These are phyloP conservation scores for Sindora glabra DNA, from an alignment of 306 rosid genomes.

Conservation along the genomic window DNA sequence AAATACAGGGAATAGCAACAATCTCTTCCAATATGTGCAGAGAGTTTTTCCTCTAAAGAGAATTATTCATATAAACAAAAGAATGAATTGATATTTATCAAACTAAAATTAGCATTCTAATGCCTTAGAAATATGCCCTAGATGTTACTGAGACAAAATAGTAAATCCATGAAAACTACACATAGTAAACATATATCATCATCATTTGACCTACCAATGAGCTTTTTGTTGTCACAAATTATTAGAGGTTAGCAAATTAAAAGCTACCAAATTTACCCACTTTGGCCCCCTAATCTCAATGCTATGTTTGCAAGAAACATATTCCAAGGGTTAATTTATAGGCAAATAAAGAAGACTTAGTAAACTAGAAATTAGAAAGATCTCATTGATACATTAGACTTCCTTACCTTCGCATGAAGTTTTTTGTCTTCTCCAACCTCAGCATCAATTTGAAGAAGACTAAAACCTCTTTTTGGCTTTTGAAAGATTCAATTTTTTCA, in stretches of 20 bases:
- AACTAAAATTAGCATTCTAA: constrained; percentile 28
- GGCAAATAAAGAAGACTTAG: neutral
- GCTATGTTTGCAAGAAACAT: constrained; percentile 40
- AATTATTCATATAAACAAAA: constrained; percentile 38
- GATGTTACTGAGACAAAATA: constrained; percentile 14
- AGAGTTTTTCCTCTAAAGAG: neutral
- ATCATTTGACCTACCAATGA: constrained; percentile 4
- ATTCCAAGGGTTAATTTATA: neutral
- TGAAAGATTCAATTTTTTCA: too few relatives aligned
- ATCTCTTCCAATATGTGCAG: neutral
- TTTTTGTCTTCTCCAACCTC: too few relatives aligned
- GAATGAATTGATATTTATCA: constrained; percentile 34
- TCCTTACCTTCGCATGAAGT: too few relatives aligned
- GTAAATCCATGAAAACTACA: constrained; percentile 14
- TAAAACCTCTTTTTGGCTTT: too few relatives aligned
- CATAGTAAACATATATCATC: constrained; percentile 6
- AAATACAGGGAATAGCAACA: constrained; percentile 11
- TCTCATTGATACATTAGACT: too few relatives aligned
- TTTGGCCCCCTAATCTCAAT: constrained; percentile 17
- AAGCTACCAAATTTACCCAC: constrained; percentile 1
- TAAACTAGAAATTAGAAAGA: neutral
- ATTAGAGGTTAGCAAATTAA: constrained; percentile 8
- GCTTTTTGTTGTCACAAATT: constrained; percentile 16
- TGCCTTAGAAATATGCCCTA: constrained; percentile 28
- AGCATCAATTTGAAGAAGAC: too few relatives aligned